A percentile compares a stretch with the other conserved stretches of the same genome.
These are phyloP conservation scores for Scenedesmus sp. DNA, from an alignment of 163 green algal genomes.

Conservation along the genomic window DNA sequence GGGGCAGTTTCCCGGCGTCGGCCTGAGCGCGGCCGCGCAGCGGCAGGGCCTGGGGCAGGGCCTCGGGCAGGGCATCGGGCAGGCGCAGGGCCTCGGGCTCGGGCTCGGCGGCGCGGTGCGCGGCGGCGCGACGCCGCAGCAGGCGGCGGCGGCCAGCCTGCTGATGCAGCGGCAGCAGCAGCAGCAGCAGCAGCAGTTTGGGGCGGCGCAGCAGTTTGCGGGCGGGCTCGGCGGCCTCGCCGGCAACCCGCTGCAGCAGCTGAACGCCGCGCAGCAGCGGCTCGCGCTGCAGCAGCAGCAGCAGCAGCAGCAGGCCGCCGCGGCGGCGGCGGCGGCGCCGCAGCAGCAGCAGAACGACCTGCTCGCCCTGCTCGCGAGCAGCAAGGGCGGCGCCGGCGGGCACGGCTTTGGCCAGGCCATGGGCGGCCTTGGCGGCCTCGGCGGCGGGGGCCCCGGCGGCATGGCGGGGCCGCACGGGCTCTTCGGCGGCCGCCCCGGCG, in stretches of 20 bases:
- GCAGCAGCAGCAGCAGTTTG: conserved; percentile 43
- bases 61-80: conserved; percentile 29
- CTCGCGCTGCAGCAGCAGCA: neutral
- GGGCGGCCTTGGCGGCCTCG: neutral
- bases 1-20: conserved; percentile 30
- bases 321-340: neutral
- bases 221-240: conserved; percentile 19
- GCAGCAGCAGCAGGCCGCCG: neutral
- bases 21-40: conserved; percentile 6
- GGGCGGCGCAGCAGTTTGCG: conserved; percentile 32
- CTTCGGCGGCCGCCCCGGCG: conserved; percentile 17
- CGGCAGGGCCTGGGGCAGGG: conserved; percentile 34
- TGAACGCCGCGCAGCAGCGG: neutral
- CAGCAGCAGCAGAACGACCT: conserved; percentile 45
- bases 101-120: conserved; percentile 10
- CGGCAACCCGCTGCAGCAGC: neutral
- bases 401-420: conserved; percentile 11
- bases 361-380: conserved; percentile 20
- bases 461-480: conserved; percentile 32
- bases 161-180: conserved; percentile 39
- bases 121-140: neutral
- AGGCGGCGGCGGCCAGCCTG: conserved; percentile 11
- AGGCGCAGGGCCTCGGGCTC: conserved; percentile 23
- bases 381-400: conserved; percentile 9
- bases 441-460: neutral